Evolutionary conservation across 768 basidiomycete genomes (phyloP).

Genomic region (Termitomyces sp.): DNA sequence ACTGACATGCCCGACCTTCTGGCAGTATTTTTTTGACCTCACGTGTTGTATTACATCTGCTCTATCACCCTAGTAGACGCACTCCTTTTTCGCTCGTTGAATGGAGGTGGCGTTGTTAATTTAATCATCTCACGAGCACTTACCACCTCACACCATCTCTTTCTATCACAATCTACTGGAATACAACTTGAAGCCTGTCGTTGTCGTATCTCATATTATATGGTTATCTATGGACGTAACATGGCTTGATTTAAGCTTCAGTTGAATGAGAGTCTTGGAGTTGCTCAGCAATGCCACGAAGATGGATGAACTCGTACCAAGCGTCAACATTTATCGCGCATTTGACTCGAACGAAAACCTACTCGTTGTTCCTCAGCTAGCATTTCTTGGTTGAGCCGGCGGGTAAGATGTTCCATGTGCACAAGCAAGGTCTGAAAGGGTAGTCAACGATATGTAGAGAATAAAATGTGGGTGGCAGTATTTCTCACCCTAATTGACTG

Average conservation of each 20-base stretch:
- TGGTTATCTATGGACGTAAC: slow-evolving; percentile 4
- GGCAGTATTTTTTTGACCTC: slow-evolving; percentile 14
- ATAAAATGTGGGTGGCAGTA: neutral
- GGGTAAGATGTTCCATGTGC: slow-evolving; percentile 61
- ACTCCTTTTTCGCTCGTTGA: slow-evolving; percentile 10
- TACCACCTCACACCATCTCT: neutral
- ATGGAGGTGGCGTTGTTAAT: slow-evolving; percentile 11
- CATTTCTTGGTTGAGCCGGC: slow-evolving; percentile 48
- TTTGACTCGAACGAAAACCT: neutral
- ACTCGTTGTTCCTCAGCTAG: slow-evolving; percentile 58
- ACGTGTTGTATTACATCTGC: slow-evolving; percentile 19
- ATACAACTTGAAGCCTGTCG: slow-evolving; percentile 7
- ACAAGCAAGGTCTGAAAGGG: slow-evolving; percentile 60
- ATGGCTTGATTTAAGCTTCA: neutral
- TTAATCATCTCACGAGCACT: slow-evolving; percentile 12
- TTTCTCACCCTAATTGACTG: slow-evolving; percentile 59
- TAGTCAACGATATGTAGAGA: neutral
- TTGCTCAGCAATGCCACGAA: slow-evolving; percentile 11
- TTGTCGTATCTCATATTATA: slow-evolving; percentile 1
- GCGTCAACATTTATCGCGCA: neutral
- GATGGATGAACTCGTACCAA: slow-evolving; percentile 7
- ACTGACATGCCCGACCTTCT: slow-evolving; percentile 9
- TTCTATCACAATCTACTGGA: slow-evolving; percentile 14
- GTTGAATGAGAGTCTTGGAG: slow-evolving; percentile 4
- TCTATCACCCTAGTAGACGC: slow-evolving; percentile 15